Percentiles rank a stretch among this genome's conserved stretches.
Evolutionary conservation across 1,284 basidiomycete species (phyloP).

Genomic region (Ustilago lituana): DNA sequence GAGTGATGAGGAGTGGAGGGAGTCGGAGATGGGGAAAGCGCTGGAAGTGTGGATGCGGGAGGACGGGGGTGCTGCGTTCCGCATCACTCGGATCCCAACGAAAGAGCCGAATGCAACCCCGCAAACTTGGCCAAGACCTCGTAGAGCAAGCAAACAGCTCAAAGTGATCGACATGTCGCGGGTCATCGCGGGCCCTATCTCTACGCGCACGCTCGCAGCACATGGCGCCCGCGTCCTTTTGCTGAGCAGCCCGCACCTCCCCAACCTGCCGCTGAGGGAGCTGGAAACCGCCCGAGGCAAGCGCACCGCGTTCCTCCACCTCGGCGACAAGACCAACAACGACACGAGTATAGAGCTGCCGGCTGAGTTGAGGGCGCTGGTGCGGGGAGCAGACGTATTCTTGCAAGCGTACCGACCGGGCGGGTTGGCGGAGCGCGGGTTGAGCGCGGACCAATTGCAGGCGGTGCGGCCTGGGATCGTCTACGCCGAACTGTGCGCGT

Average conservation of each 20-base stretch:
- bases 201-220: constrained; percentile 65
- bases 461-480: constrained; percentile 72
- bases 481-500: constrained; percentile 73
- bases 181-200: constrained; percentile 25
- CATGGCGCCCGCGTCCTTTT: constrained; percentile 75
- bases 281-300: constrained; percentile 76
- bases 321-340: no score
- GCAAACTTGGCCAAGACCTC: no score
- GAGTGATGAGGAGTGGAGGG: constrained; percentile 12
- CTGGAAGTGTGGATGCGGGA: constrained; percentile 18
- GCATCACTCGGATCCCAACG: constrained; percentile 9
- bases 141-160: neutral
- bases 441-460: constrained; percentile 35
- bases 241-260: constrained; percentile 73
- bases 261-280: constrained; percentile 73
- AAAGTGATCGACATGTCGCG: constrained; percentile 34
- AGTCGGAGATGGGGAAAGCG: constrained; percentile 20
- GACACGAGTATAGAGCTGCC: constrained; percentile 51
- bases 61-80: constrained; percentile 8
- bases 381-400: constrained; percentile 73
- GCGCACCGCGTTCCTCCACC: constrained; percentile 74
- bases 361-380: constrained; percentile 67
- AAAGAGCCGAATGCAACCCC: no score
- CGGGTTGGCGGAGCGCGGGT: constrained; percentile 12
- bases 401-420: constrained; percentile 73